Evolutionary conservation across 768 basidiomycete species (phyloP), one percentile per base, ranked within the genome.

Genomic region (Dioszegia aurantiaca): DNA sequence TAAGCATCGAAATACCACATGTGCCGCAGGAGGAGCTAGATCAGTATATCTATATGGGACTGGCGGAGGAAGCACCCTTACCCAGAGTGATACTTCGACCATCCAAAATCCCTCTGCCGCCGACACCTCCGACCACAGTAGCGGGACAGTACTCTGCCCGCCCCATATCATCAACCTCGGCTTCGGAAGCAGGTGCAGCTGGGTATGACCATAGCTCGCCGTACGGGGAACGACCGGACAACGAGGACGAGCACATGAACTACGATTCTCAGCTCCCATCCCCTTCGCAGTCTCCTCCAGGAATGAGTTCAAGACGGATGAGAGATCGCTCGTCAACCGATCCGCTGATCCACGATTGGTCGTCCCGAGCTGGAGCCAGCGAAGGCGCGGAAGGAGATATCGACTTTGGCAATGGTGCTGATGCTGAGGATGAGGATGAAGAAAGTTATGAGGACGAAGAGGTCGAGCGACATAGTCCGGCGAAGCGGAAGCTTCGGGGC

Each of bases 301-400:
- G n/a, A n/a, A n/a, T n/a, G n/a, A n/a, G n/a, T n/a, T n/a, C n/a
- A n/a, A n/a, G n/a, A n/a, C n/a, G n/a, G n/a, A n/a, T n/a, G n/a
- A n/a, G n/a, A n/a, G n/a, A n/a, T n/a, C 33, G 26, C 19, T 53
- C 51, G 4, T 53, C 51, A 19, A 24, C 37, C 3, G 51, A 53
- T 36, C 51, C 51, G 2, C 39, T 53, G 26, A 37, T 14, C 3
- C 36, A 37, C 17, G 51, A 53, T 6, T 53, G 51, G 51, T 14
- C 39, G 24, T 39, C 46, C 19, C 11, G 23, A 17, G 46, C 28
- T 30, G 26, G 23, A 4, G 23, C 27, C 3, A 47, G 46, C 30
- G 46, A 47, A n/a, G 46, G 17, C 9, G 10, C 27, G 17, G 48
- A 53, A 17, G 36, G 33, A 23, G 49, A 39, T 10, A 40, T 37